Conservation (phyloP, 352 stramenopile species). For the Blastocystis sp. region DNA sequence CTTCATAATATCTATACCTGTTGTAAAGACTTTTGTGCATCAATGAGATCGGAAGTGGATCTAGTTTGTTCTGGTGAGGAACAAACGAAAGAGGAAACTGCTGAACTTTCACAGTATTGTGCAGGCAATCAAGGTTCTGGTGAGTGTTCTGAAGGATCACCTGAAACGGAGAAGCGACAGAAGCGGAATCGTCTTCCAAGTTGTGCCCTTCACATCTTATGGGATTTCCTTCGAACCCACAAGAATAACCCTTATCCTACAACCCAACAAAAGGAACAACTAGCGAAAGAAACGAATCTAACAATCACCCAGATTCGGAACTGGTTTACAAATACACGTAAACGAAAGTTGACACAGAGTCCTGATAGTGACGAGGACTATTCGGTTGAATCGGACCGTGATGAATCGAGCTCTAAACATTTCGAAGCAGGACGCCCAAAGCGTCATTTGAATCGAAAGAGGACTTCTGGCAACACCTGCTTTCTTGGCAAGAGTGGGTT, state of each 20-base stretch:
- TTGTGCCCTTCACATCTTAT: conserved; percentile 3
- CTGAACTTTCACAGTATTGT: too few species aligned
- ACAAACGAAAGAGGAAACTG: too few species aligned
- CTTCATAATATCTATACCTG: conserved; percentile 44
- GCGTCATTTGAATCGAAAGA: not conserved
- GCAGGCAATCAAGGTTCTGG: not conserved
- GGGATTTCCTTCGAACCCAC: conserved; percentile 22
- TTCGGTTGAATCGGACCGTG: not conserved
- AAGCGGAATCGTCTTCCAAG: conserved; percentile 21
- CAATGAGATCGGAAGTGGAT: conserved; percentile 30
- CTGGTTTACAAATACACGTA: conserved; percentile 58
- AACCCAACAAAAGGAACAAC: conserved; percentile 30
- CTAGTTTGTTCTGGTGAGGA: not conserved
- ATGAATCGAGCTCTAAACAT: not conserved
- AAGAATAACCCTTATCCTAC: conserved; percentile 39
- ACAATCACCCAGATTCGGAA: conserved; percentile 50
- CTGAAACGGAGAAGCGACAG: not conserved
- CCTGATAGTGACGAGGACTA: conserved; percentile 57
- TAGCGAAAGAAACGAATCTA: conserved; percentile 33
- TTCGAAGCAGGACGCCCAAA: not conserved
- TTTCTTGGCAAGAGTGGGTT: too few species aligned
- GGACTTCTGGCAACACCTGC: too few species aligned
- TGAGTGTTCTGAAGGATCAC: not conserved
- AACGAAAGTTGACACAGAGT: conserved; percentile 33
- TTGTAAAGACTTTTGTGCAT: conserved; percentile 23